Conservation (phyloP, 2,329 filamentous ascomycete species). For the Trichoderma guizhouense region DNA sequence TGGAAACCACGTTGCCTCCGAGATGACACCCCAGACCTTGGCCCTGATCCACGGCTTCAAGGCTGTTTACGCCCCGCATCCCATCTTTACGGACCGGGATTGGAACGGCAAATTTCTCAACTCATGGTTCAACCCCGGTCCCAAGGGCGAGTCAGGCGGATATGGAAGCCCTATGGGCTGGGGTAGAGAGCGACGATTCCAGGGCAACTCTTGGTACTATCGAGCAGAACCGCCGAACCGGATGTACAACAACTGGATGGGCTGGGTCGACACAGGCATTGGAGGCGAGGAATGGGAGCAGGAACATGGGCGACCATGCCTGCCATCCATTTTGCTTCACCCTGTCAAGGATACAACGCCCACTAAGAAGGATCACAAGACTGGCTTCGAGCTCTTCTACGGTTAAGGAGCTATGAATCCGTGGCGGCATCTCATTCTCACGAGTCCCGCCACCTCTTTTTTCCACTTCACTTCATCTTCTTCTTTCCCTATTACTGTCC, state of each 20-base stretch:
- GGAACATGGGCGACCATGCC: constrained; percentile 52
- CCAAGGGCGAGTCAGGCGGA: constrained; percentile 52
- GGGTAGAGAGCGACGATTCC: constrained; percentile 55
- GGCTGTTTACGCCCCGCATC: constrained; percentile 73
- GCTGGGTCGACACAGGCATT: constrained; percentile 53
- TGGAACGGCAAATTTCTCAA: constrained; percentile 57
- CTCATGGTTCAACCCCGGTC: constrained; percentile 59
- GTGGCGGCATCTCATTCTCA: background rate
- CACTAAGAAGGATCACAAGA: constrained; percentile 43
- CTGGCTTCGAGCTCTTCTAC: constrained; percentile 37
- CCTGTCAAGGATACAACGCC: constrained; percentile 57
- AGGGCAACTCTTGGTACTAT: constrained; percentile 61
- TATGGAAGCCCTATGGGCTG: constrained; percentile 56
- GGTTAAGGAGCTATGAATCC: constrained; percentile 27
- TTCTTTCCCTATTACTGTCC: background rate
- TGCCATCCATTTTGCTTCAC: constrained; percentile 58
- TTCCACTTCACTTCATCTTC: background rate
- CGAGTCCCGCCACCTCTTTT: background rate
- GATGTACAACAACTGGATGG: constrained; percentile 62
- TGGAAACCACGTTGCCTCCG: constrained; percentile 73
- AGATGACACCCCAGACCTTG: constrained; percentile 74
- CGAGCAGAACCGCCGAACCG: constrained; percentile 55
- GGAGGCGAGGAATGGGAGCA: constrained; percentile 57
- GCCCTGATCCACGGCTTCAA: constrained; percentile 76
- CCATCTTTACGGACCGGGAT: constrained; percentile 73